These are phyloP conservation scores for Neovahlkampfia damariscottae DNA, from an alignment of 78 protist species.

Conservation along the genomic window DNA sequence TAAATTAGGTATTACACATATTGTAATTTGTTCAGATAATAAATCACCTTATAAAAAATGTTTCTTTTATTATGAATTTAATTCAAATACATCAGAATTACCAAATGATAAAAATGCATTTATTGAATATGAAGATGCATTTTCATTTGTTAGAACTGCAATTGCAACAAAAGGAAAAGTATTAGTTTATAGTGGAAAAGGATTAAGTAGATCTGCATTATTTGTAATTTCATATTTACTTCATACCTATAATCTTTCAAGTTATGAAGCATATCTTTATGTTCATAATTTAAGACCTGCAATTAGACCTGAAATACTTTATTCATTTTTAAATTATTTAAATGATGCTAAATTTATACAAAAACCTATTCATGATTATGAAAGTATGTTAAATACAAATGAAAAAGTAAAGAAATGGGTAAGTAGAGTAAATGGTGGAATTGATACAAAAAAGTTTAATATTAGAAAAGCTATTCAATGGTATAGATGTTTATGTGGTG, in stretches of 20 bases:
- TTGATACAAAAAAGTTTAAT: too few species aligned
- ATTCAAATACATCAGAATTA: background rate
- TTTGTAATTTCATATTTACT: background rate
- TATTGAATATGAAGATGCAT: background rate
- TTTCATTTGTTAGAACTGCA: background rate
- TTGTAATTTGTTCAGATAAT: background rate
- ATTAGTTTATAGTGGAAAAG: background rate
- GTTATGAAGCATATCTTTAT: background rate
- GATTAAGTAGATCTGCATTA: background rate
- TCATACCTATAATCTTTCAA: background rate
- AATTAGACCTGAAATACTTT: background rate
- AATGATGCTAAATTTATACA: too few species aligned
- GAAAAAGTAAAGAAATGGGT: background rate
- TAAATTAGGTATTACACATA: background rate
- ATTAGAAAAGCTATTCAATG: background rate
- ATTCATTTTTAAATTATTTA: background rate
- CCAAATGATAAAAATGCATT: background rate
- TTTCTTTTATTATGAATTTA: background rate
- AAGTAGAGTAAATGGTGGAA: background rate
- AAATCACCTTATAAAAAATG: background rate
- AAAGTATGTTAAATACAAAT: background rate
- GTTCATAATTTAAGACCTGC: constrained; percentile 1
- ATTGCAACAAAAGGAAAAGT: background rate
- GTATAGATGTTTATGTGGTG: background rate
- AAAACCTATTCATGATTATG: background rate